A percentile compares a stretch with the other conserved stretches of the same genome.
These are phyloP conservation scores for Fraxinus dipetala DNA, from an alignment of 305 asterid species.

Conservation along the genomic window DNA sequence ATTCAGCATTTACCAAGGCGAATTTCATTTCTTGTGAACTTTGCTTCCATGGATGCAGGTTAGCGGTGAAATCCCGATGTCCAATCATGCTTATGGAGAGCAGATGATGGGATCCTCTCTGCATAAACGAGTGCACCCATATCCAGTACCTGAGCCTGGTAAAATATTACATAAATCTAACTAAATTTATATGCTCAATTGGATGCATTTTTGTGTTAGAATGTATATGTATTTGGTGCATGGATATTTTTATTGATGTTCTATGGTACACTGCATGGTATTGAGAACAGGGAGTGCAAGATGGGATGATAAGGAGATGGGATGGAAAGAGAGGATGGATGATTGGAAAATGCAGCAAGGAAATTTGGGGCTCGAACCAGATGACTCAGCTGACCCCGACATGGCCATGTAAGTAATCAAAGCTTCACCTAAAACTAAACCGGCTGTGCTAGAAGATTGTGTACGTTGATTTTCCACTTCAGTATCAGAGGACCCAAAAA, in stretches of 20 bases:
- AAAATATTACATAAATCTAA: background rate
- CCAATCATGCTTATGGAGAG: constrained; percentile 71
- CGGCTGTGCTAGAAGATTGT: background rate
- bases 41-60: constrained; percentile 43
- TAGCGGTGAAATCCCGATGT: constrained; percentile 75
- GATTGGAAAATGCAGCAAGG: constrained; percentile 97
- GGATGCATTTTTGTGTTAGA: background rate
- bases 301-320: constrained; percentile 81
- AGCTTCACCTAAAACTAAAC: constrained; percentile 9
- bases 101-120: constrained; percentile 61
- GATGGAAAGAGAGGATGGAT: constrained; percentile 96
- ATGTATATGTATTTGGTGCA: background rate
- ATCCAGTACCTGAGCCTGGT: constrained; percentile 70
- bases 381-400: constrained; percentile 70
- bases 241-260: background rate
- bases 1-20: background rate
- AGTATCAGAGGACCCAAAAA: background rate
- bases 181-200: background rate
- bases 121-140: constrained; percentile 88
- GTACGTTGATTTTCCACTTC: background rate
- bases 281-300: constrained; percentile 55
- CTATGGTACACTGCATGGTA: background rate
- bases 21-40: background rate
- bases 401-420: constrained; percentile 59
- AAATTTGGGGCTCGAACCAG: constrained; percentile 61